Base-by-base conservation (phyloP, 805 yeast genomes). In the Metschnikowia continentalis region DNA sequence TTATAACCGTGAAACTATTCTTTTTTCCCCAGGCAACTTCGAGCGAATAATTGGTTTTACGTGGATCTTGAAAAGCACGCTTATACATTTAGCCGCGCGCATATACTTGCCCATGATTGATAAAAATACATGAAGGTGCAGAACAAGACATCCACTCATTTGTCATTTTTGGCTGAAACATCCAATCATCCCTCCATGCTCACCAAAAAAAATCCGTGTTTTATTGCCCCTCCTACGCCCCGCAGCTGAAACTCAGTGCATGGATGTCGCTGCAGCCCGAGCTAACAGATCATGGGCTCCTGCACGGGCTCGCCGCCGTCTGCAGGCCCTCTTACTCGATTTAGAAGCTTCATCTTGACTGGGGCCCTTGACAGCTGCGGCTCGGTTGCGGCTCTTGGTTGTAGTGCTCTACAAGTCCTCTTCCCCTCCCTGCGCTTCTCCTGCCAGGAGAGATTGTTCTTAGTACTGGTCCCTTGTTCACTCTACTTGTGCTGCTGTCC, bases 321-420 rank as follows among this genome's bases (percentile, higher is more conserved):
- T 42, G 38, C 46, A 42, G 46, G 46, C 23, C 14, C 22, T n/a
- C 10, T 42, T 42, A 22, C 46, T 33, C 38, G 46, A 42, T 20
- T n/a, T 20, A 42, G 46, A n/a, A 33, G 13, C 19, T 42, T 32
- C 46, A 42, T 42, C 32, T 40, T 19, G 30, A n/a, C 46, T 33
- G 46, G 32, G 46, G 46, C 46, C 22, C 46, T 22, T 33, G 32
- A 42, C 38, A 32, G 38, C 30, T 42, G 36, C 45, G 45, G 46
- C 40, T 7, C 10, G 33, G 22, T 26, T 40, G 35, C 43, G 22
- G 35, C 15, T 40, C 35, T 26, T 19, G 10, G n/a, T 19, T n/a
- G 7, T 40, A 42, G 13, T 11, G 15, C 32, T 42, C 32, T 22
- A 19, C 26, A 32, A n/a, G 17, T 5, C 19, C 36, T 32, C 17